These are phyloP conservation scores for Phyllosticta capitalensis DNA, from an alignment of 2,329 filamentous ascomycete species.

Conservation along the genomic window DNA sequence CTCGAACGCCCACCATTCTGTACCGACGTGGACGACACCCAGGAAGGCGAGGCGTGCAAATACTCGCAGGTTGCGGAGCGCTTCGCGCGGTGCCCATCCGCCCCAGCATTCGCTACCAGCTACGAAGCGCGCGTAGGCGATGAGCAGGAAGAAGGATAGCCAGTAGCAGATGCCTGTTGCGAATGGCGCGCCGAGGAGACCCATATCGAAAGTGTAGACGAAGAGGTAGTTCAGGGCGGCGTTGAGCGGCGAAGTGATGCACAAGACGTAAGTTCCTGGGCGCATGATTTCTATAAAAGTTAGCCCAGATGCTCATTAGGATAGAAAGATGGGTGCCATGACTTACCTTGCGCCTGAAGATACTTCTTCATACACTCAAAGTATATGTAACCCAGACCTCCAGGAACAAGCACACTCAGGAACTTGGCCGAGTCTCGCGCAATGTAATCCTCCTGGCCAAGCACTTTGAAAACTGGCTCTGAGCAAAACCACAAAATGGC, in stretches of 20 bases:
- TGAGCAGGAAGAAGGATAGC: constrained; percentile 67
- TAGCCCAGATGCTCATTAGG: not conserved
- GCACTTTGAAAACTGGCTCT: constrained; percentile 59
- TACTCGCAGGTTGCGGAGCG: constrained; percentile 55
- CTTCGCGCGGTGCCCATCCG: constrained; percentile 52
- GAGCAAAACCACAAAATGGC: constrained; percentile 66
- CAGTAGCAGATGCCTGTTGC: constrained; percentile 82
- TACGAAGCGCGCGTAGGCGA: constrained; percentile 63
- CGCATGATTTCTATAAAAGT: constrained; percentile 47
- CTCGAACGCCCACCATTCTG: constrained; percentile 93
- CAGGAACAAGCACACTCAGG: constrained; percentile 63
- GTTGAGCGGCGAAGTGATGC: constrained; percentile 52
- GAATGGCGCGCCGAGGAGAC: constrained; percentile 68
- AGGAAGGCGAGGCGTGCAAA: constrained; percentile 68
- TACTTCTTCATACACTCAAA: constrained; percentile 67
- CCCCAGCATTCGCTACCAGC: constrained; percentile 71
- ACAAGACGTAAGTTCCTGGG: constrained; percentile 52
- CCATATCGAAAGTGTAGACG: constrained; percentile 60
- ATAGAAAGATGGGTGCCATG: not conserved
- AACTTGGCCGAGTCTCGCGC: constrained; percentile 65
- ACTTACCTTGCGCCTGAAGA: constrained; percentile 46
- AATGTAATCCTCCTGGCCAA: constrained; percentile 72
- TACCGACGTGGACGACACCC: constrained; percentile 74
- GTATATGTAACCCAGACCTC: constrained; percentile 77
- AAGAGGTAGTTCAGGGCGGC: constrained; percentile 55